Conservation (phyloP, 306 rosid genomes). For the Begonia masoniana region DNA sequence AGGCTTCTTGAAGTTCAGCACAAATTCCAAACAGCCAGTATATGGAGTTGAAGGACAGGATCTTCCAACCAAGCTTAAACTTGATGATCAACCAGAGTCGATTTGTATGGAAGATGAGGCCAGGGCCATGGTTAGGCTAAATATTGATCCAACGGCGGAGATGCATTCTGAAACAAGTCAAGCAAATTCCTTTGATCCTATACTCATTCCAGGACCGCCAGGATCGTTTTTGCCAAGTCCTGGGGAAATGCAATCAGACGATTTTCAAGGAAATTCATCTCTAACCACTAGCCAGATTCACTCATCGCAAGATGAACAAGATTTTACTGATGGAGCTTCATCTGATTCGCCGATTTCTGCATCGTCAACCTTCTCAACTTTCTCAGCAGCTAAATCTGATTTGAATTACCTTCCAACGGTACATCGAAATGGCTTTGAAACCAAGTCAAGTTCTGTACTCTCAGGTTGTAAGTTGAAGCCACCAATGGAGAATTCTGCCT, state of each 20-base stretch:
- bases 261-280: slow-evolving; percentile 45
- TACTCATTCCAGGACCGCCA: slow-evolving; percentile 57
- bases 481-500: slow-evolving; percentile 13
- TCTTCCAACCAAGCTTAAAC: neutral
- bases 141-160: slow-evolving; percentile 14
- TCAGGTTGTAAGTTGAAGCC: slow-evolving; percentile 17
- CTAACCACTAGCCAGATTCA: slow-evolving; percentile 38
- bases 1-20: no score
- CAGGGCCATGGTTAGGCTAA: slow-evolving; percentile 20
- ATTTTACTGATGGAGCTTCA: slow-evolving; percentile 34
- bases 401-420: neutral
- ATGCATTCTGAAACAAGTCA: slow-evolving; percentile 15
- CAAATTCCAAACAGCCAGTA: no score
- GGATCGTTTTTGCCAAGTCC: slow-evolving; percentile 58
- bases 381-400: slow-evolving; percentile 20
- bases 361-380: slow-evolving; percentile 33
- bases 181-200: slow-evolving; percentile 33
- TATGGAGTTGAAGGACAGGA: no score
- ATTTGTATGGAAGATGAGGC: no score
- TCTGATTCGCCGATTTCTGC: slow-evolving; percentile 49
- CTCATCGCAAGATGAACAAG: slow-evolving; percentile 17
- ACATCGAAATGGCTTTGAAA: no score
- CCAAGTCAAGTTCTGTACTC: no score
- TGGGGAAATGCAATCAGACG: slow-evolving; percentile 42
- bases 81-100: slow-evolving; percentile 16